A percentile compares a stretch with the other conserved stretches of the same genome.
Evolutionary conservation across 495 filamentous ascomycete genomes (phyloP).

Genomic region (Podospora pseudocomata): DNA sequence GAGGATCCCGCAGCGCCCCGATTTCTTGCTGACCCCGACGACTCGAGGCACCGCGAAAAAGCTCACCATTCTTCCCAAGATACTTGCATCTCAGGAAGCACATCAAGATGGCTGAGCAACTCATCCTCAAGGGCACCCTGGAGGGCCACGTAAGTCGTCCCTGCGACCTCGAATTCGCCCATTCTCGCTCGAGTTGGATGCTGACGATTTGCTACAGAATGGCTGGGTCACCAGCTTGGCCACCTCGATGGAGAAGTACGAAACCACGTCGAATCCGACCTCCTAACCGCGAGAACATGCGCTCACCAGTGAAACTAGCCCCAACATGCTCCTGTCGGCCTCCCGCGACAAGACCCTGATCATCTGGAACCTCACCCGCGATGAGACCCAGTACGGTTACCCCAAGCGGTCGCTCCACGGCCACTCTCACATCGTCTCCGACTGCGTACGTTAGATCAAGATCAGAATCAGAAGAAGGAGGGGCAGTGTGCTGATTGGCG

Average conservation of each 20-base stretch:
- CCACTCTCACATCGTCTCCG: constrained; percentile 99
- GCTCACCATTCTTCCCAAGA: constrained; percentile 37
- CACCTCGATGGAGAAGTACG: constrained; percentile 98
- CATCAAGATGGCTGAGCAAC: constrained; percentile 82
- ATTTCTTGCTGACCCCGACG: constrained; percentile 33
- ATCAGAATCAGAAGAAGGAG: constrained; percentile 12
- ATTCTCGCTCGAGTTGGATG: not conserved
- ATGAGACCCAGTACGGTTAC: constrained; percentile 95
- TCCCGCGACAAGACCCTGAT: constrained; percentile 98
- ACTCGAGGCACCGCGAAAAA: constrained; percentile 31
- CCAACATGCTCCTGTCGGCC: constrained; percentile 99
- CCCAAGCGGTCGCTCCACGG: constrained; percentile 97
- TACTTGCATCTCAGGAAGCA: constrained; percentile 33
- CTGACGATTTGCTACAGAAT: constrained; percentile 39
- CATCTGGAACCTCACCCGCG: constrained; percentile 99
- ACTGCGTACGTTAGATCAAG: constrained; percentile 75
- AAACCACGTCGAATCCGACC: constrained; percentile 14
- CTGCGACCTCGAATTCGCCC: constrained; percentile 10
- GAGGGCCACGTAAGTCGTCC: constrained; percentile 76
- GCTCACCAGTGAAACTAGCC: constrained; percentile 55
- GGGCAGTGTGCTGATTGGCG: constrained; percentile 31
- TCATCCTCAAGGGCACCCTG: constrained; percentile 95
- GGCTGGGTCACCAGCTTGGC: constrained; percentile 83
- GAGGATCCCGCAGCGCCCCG: constrained; percentile 23
- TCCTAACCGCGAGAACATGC: constrained; percentile 21